Conservation (phyloP, 2,329 filamentous ascomycete genomes). For the Ascochyta lentis region DNA sequence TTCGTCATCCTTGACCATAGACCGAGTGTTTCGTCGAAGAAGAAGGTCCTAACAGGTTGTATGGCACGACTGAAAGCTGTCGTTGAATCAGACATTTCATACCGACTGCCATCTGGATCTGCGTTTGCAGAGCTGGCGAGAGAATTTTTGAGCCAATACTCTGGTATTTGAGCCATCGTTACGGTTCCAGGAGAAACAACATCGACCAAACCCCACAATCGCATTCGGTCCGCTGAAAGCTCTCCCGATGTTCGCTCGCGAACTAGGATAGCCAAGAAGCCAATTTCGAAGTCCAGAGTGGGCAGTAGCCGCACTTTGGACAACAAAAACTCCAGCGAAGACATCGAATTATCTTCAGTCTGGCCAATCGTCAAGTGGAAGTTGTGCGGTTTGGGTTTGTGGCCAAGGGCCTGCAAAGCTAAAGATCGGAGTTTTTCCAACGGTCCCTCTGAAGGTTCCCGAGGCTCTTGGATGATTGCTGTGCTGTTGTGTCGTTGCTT, state of each 20-base stretch:
- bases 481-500: constrained; percentile 59
- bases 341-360: constrained; percentile 55
- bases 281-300: constrained; percentile 56
- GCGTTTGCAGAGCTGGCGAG: not conserved
- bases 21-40: constrained; percentile 30
- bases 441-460: constrained; percentile 2
- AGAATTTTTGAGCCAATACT: constrained; percentile 24
- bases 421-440: constrained; percentile 26
- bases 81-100: not conserved
- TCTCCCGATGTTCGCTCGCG: constrained; percentile 52
- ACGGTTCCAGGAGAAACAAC: constrained; percentile 5
- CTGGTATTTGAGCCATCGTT: constrained; percentile 1
- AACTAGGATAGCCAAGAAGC: constrained; percentile 60
- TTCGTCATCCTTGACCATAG: constrained; percentile 30
- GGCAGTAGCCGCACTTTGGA: constrained; percentile 61
- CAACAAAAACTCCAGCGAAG: constrained; percentile 59
- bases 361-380: constrained; percentile 70
- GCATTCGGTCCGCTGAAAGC: constrained; percentile 58
- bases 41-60: constrained; percentile 40
- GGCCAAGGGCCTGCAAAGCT: constrained; percentile 34
- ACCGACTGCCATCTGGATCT: constrained; percentile 7
- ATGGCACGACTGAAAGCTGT: constrained; percentile 19
- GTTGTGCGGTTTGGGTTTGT: constrained; percentile 22
- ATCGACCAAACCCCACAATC: constrained; percentile 61
- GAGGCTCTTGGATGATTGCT: constrained; percentile 31